Base-by-base conservation (phyloP, 2,329 filamentous ascomycete species). In the Apiospora hydei region DNA sequence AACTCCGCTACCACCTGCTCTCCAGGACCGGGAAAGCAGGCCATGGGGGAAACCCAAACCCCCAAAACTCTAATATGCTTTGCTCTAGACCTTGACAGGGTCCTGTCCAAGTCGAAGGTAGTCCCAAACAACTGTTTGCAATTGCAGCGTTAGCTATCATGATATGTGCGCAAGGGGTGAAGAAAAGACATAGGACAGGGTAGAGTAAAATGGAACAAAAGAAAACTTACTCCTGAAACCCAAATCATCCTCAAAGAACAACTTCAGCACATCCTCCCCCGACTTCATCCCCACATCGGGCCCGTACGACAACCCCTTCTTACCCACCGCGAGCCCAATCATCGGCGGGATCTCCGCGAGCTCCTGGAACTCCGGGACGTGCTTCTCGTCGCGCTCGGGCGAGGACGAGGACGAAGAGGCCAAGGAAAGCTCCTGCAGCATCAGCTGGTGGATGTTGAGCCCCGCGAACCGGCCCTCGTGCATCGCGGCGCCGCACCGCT, bases 401-500 rank as follows among this genome's bases (percentile, higher is more conserved):
- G 16, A 21, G 0, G 51, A 57, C 14, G 26, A 34, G 26, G 21
- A 21, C 1, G 51, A 57, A 14, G 26, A 34, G 26, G 21, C 18
- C 14, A 30, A 21, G 0, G 82, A 79, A 34, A 82, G 75, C 69
- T 84, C 80, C 70, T 83, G 78, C 64, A 89, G 80, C 78, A 93
- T 89, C 34, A 85, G 83, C 81, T 92, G 88, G 82, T 93, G 88
- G 70, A 93, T 87, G 78, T 95, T 95, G 70, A 87, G 82, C 8
- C 90, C 92, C 3, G 88, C 88, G 73, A 88, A 85, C 77, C 91
- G 88, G 49, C 93, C 93, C 85, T 91, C 90, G 78, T 93, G 89
- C 88, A 95, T 93, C 46, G 93, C 93, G 21, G 86, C 89, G 34
- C 93, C 93, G 77, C 91, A 94, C 64, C 93, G 91, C 84, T 94